Evolutionary conservation across 2,329 filamentous ascomycete species (phyloP).

Genomic region (Orbilia brochopaga): DNA sequence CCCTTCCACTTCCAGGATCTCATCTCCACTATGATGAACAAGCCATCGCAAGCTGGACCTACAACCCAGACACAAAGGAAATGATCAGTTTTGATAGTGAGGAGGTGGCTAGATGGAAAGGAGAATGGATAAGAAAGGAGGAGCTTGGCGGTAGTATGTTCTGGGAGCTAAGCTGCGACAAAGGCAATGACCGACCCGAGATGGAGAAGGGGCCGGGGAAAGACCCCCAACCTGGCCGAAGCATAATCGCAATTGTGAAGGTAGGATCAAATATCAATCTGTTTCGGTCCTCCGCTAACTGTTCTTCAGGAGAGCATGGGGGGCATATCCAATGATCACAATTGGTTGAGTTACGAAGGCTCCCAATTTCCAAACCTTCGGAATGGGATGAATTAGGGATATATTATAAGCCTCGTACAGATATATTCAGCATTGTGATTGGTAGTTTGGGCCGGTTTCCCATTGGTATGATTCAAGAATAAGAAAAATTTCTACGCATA

Average conservation of each 20-base stretch:
- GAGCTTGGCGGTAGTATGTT: slow-evolving; percentile 87
- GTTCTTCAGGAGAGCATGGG: slow-evolving; percentile 60
- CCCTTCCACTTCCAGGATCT: slow-evolving; percentile 72
- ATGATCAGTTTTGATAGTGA: slow-evolving; percentile 82
- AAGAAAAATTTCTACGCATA: too few relatives aligned
- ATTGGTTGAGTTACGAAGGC: slow-evolving; percentile 69
- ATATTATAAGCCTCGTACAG: too few relatives aligned
- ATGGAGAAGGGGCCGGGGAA: slow-evolving; percentile 24
- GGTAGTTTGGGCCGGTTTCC: too few relatives aligned
- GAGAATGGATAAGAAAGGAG: slow-evolving; percentile 70
- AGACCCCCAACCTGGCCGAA: slow-evolving; percentile 8
- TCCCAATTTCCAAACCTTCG: slow-evolving; percentile 75
- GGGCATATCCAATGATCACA: slow-evolving; percentile 63
- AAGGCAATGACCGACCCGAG: slow-evolving; percentile 55
- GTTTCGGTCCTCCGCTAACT: not conserved
- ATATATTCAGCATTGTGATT: too few relatives aligned
- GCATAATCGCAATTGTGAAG: slow-evolving; percentile 9
- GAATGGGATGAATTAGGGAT: slow-evolving; percentile 59
- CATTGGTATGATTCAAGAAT: too few relatives aligned
- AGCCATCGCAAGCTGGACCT: slow-evolving; percentile 77
- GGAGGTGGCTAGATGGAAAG: slow-evolving; percentile 71
- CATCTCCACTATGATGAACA: slow-evolving; percentile 69
- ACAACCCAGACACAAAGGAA: slow-evolving; percentile 67
- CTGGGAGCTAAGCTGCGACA: slow-evolving; percentile 89
- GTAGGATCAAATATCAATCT: not conserved